Percentiles rank a stretch among this genome's conserved stretches.
phyloP scores from a whole-genome alignment of 1,284 basidiomycete genomes.

The Afroboletus lepidellus region DNA sequence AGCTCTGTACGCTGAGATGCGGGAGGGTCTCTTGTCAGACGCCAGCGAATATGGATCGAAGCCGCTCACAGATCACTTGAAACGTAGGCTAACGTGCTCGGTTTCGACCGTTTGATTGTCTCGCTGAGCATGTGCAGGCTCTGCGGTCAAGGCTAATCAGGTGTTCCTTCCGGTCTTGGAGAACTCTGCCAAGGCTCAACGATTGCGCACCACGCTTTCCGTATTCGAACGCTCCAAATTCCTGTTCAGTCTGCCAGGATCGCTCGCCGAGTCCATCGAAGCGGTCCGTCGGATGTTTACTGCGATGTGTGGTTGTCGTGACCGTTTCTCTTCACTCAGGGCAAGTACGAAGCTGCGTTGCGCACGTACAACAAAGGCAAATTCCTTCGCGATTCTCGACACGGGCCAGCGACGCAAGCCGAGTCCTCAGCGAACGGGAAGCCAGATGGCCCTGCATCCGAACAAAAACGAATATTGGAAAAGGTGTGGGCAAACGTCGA shows the following conservation, averaged over 20 bases:
- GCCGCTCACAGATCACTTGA: constrained; percentile 80
- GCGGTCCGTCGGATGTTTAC: constrained; percentile 51
- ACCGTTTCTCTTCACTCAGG: constrained; percentile 46
- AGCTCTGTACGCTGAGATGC: constrained; percentile 94
- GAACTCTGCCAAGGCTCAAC: constrained; percentile 92
- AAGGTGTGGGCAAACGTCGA: constrained; percentile 97
- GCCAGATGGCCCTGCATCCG: constrained; percentile 57
- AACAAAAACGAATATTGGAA: constrained; percentile 90
- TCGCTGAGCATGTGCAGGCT: constrained; percentile 46
- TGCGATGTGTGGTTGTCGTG: not conserved
- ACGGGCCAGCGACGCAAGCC: constrained; percentile 76
- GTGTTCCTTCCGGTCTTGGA: constrained; percentile 96
- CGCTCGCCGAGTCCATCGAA: constrained; percentile 88
- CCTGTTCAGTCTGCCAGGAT: constrained; percentile 96
- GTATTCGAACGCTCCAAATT: constrained; percentile 98
- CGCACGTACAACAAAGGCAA: constrained; percentile 98
- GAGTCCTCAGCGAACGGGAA: constrained; percentile 55
- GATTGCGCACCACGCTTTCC: constrained; percentile 88
- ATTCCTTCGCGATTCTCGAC: constrained; percentile 83
- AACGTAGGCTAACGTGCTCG: constrained; percentile 51
- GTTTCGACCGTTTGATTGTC: not conserved
- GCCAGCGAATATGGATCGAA: constrained; percentile 82
- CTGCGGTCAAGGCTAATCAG: constrained; percentile 88
- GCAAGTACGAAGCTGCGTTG: constrained; percentile 90
- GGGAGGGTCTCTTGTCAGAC: constrained; percentile 78